phyloP scores from a whole-genome alignment of 768 basidiomycete genomes.

The Leccinum fibrillosum region DNA sequence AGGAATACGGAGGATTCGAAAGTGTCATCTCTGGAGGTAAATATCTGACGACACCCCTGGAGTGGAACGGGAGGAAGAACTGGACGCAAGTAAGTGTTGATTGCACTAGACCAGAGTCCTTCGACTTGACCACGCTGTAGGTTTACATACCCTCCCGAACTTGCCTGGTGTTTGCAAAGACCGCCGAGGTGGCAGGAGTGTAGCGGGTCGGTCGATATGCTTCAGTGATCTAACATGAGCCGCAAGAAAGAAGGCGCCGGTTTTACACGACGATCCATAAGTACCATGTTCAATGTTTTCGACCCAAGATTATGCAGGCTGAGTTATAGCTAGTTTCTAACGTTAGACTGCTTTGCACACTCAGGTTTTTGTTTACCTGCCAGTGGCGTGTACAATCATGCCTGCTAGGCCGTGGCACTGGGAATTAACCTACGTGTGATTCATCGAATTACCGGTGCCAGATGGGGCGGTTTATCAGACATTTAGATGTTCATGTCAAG shows the following conservation, averaged over 20 bases:
- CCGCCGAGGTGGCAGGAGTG: slow-evolving; percentile 3
- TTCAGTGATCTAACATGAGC: not conserved
- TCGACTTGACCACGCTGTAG: slow-evolving; percentile 12
- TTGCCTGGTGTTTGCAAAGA: slow-evolving; percentile 28
- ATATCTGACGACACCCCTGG: slow-evolving; percentile 79
- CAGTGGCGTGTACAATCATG: too few relatives aligned
- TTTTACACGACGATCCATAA: not conserved
- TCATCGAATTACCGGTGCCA: too few relatives aligned
- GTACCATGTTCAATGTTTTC: not conserved
- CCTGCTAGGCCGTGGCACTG: too few relatives aligned
- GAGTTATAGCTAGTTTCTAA: too few relatives aligned
- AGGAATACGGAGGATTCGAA: slow-evolving; percentile 85
- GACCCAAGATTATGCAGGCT: not conserved
- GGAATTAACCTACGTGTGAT: too few relatives aligned
- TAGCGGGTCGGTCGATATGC: not conserved
- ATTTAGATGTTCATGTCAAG: too few relatives aligned
- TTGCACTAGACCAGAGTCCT: not conserved
- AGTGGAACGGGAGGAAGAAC: slow-evolving; percentile 93
- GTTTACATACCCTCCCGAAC: slow-evolving; percentile 32
- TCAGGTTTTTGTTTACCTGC: too few relatives aligned
- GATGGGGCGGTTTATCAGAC: too few relatives aligned
- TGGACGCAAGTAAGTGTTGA: slow-evolving; percentile 66
- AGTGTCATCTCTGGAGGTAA: slow-evolving; percentile 62
- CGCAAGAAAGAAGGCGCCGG: not conserved
- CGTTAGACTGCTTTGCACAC: too few relatives aligned